phyloP scores from a whole-genome alignment of 2,329 filamentous ascomycete species.

The Hortaea sp. region DNA sequence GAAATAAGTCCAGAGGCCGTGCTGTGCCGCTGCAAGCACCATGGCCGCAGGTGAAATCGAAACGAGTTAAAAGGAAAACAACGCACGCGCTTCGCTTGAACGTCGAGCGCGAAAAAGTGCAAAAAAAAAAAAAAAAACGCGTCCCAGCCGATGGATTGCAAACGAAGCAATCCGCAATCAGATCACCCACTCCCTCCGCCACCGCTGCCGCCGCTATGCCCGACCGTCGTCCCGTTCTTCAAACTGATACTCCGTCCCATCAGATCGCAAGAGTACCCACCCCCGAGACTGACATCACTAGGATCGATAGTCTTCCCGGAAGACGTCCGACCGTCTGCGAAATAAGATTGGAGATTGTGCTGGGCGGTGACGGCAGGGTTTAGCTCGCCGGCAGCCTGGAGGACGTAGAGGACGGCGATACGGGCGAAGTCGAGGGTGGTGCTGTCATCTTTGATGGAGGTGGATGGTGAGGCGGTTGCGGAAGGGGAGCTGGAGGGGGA shows the following conservation, averaged over 20 bases:
- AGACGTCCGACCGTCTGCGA: constrained; percentile 12
- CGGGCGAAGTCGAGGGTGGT: constrained; percentile 35
- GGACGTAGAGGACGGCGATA: constrained; percentile 34
- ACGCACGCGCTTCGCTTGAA: no score
- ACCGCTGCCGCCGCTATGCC: background rate
- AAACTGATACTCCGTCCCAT: constrained; percentile 7
- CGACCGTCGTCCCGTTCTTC: constrained; percentile 18
- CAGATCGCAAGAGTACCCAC: constrained; percentile 18
- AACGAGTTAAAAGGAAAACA: no score
- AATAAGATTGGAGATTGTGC: constrained; percentile 29
- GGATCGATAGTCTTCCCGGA: constrained; percentile 11
- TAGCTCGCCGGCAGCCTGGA: constrained; percentile 32
- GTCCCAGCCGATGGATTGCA: no score
- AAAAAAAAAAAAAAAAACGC: no score
- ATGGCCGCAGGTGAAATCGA: no score
- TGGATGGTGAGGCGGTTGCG: constrained; percentile 8
- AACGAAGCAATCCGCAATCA: no score
- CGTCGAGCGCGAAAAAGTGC: no score
- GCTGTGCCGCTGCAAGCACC: no score
- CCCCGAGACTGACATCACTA: constrained; percentile 19
- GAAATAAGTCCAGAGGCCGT: no score
- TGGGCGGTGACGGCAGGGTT: constrained; percentile 34
- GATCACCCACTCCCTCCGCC: no score
- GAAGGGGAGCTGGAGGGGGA: constrained; percentile 12
- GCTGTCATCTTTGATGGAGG: constrained; percentile 8